Evolutionary conservation across 2,329 filamentous ascomycete species (phyloP), one percentile per base, ranked within the genome.

Genomic region (Triangularia verruculosa): DNA sequence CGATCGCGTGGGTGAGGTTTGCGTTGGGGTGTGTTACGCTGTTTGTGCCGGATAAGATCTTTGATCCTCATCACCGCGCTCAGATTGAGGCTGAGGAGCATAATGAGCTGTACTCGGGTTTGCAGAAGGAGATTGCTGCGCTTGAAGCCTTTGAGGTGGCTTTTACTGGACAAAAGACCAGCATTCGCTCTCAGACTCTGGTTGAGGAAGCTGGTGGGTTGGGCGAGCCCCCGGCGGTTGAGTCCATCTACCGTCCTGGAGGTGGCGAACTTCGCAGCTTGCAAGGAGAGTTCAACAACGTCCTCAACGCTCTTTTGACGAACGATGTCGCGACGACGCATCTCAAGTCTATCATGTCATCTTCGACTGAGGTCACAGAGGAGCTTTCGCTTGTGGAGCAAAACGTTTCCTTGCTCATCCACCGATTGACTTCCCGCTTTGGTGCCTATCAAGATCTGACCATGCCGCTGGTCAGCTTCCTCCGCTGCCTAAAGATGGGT

Each of bases 381-480:
- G 80, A 83, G 54, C 70, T 86, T 60, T 74, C 80, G 27, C 78
- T 86, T 1, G 75, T 86, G 15, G 79, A 79, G 61, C 79, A 82
- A 65, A 86, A 84, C 61, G 78, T 95, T n/a, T 78, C 80, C 6
- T 86, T 90, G 66, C 85, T 97, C 43, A 85, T 90, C 57, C 79
- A 83, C 61, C 86, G 93, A 53, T 82, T 99, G 7, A 83, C 82
- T 1, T 80, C 85, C 28, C 83, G 87, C 34, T 96, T 93, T 72
- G 84, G 87, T 43, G 87, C 87, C 13, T 98, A 97, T 71, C 91
- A 92, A 65, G 95, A 99, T 72, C 86, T 98, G 69, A 91, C 90
- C 0, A 82, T 85, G 53, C 93, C 92, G 3, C 83, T 92, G 11
- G 82, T 92, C 53, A 91, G 90, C 59, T 90, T 97, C 67, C 80